Base-by-base conservation (phyloP, 2,329 filamentous ascomycete species). In the Trichoderma semiorbis region DNA sequence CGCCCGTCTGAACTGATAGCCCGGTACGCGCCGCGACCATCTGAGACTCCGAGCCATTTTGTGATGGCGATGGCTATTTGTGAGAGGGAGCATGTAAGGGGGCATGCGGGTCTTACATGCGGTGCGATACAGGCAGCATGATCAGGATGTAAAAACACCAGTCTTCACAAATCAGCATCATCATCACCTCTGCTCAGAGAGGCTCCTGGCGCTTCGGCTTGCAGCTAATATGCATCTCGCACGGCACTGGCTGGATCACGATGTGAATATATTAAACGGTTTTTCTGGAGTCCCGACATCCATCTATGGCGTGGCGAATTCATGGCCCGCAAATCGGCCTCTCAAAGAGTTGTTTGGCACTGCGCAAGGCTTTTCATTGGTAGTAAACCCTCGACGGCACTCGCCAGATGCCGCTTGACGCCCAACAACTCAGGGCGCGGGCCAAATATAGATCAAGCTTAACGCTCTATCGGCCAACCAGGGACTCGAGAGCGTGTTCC, bases 391-490 rank as follows among this genome's bases (percentile, higher is more conserved):
- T 50, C 26, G 28, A 28, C 57, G 28, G n/a, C 66, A 36, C 26
- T 21, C 36, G 28, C 36, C 14, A 53, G n/a, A 62, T 69, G 39
- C 66, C 28, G 66, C 39, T 62, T 61, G 57, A 62, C 57, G 66
- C 66, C 39, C 55, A 61, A 30, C 34, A 26, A 32, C 21, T n/a
- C 21, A 61, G 32, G 39, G 55, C n/a, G n/a, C 72, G 74, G 73
- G 66, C 76, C 77, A 78, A 78, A 79, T 77, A 78, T 78, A 79
- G 80, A 75, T 77, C 78, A 78, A 78, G 75, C 76, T 76, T 73
- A 77, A 75, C 63, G 63, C 75, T 74, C 72, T 74, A 71, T 72
- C 62, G 69, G 39, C 81, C 80, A 83, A 82, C 82, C 77, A 81
- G 36, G 61, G n/a, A 65, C 73, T 69, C 76, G 77, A 77, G 21